These are phyloP conservation scores for Sporothrix humicola DNA, from an alignment of 2,329 filamentous ascomycete species.

Conservation along the genomic window DNA sequence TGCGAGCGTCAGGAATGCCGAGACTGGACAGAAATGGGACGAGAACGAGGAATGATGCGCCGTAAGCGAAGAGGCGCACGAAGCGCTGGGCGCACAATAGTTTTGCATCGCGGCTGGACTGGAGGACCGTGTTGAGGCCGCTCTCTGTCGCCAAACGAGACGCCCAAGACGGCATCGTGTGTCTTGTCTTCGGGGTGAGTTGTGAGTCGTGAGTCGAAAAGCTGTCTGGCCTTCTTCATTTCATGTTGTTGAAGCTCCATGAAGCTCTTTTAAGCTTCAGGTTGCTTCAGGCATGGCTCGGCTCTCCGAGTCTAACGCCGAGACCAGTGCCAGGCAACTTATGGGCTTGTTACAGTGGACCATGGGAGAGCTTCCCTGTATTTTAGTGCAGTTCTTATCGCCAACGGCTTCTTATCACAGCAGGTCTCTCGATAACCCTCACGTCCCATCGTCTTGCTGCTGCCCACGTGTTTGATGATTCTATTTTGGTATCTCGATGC, in stretches of 20 bases:
- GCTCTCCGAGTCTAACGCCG: slow-evolving; percentile 26
- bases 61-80: slow-evolving; percentile 68
- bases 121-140: slow-evolving; percentile 52
- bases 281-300: neutral
- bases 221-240: neutral
- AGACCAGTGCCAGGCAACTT: neutral
- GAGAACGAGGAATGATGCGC: slow-evolving; percentile 61
- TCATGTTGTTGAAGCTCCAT: neutral
- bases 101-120: slow-evolving; percentile 57
- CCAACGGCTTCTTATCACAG: too few species aligned
- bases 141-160: slow-evolving; percentile 44
- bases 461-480: neutral
- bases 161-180: slow-evolving; percentile 7
- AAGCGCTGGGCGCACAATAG: slow-evolving; percentile 64
- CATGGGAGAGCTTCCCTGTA: neutral
- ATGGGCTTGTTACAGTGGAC: too few species aligned
- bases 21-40: slow-evolving; percentile 61
- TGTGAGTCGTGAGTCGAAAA: neutral
- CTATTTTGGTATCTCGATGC: neutral
- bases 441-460: neutral
- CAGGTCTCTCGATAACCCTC: too few species aligned
- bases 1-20: slow-evolving; percentile 55
- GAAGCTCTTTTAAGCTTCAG: neutral
- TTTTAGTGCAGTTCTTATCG: neutral
- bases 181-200: neutral